phyloP scores from a whole-genome alignment of 148 eudicot genomes.

The Fagopyrum tataricum region DNA sequence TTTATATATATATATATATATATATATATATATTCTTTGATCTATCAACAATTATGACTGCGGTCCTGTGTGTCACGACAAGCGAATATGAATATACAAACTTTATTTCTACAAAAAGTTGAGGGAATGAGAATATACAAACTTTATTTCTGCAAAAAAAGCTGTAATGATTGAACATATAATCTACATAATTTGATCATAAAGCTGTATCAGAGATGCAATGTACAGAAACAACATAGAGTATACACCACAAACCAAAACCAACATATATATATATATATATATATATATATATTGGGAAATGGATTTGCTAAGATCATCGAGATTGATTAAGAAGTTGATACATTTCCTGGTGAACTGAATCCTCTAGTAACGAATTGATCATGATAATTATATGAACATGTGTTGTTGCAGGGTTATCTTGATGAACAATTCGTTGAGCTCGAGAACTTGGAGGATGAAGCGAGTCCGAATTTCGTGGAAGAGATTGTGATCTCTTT shows the following conservation, averaged over 20 bases:
- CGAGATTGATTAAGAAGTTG: background rate
- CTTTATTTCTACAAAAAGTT: background rate
- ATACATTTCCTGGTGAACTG: background rate
- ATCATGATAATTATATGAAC: background rate
- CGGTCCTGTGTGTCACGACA: background rate
- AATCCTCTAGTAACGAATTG: background rate
- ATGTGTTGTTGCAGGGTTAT: constrained; percentile 41
- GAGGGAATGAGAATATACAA: background rate
- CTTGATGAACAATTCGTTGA: constrained; percentile 70
- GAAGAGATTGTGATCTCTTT: constrained; percentile 63
- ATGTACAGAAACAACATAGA: background rate
- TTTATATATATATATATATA: too few species aligned
- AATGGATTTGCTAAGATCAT: too few species aligned
- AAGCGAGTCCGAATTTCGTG: constrained; percentile 58
- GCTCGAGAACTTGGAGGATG: constrained; percentile 68
- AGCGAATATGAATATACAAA: constrained; percentile 7
- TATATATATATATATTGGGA: too few species aligned
- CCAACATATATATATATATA: too few species aligned
- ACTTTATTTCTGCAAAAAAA: background rate
- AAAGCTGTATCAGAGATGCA: constrained; percentile 1
- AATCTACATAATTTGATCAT: background rate
- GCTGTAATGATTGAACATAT: constrained; percentile 9
- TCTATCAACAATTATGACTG: background rate
- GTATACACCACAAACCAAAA: too few species aligned
- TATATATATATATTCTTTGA: background rate